Evolutionary conservation across 257 asterid genomes (phyloP).

Genomic region (Fraxinus excelsior): DNA sequence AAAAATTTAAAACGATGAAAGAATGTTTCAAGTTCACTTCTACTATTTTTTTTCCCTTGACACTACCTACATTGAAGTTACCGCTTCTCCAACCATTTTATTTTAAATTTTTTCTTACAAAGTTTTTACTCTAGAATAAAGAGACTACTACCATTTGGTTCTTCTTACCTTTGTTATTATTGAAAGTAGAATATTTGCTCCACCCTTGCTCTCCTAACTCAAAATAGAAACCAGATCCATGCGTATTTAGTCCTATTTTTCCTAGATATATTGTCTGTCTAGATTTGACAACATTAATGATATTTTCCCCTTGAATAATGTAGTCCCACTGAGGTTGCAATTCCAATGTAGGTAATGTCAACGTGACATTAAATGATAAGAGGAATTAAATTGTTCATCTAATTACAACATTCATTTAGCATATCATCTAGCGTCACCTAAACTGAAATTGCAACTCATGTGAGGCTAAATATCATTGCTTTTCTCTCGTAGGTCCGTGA

Average conservation of each 20-base stretch:
- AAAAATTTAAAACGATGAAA: no score
- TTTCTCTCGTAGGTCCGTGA: constrained; percentile 61
- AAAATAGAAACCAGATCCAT: background rate
- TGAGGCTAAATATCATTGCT: no score
- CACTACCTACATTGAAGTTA: no score
- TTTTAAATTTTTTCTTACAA: background rate
- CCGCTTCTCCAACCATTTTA: background rate
- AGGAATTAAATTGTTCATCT: no score
- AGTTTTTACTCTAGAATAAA: background rate
- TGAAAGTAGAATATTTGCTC: background rate
- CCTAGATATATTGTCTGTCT: background rate
- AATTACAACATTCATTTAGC: no score
- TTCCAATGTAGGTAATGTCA: no score
- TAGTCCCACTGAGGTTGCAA: no score
- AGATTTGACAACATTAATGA: constrained; percentile 9
- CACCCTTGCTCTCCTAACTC: background rate
- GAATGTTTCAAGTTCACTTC: no score
- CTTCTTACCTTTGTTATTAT: background rate
- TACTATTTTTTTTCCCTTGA: no score
- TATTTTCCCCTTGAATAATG: constrained; percentile 14
- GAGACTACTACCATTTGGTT: background rate
- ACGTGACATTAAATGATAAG: no score
- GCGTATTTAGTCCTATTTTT: constrained; percentile 10
- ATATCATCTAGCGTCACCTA: no score
- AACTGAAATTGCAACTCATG: no score